These are phyloP conservation scores for Agrocybe chaxingu DNA, from an alignment of 768 basidiomycete genomes.

Conservation along the genomic window DNA sequence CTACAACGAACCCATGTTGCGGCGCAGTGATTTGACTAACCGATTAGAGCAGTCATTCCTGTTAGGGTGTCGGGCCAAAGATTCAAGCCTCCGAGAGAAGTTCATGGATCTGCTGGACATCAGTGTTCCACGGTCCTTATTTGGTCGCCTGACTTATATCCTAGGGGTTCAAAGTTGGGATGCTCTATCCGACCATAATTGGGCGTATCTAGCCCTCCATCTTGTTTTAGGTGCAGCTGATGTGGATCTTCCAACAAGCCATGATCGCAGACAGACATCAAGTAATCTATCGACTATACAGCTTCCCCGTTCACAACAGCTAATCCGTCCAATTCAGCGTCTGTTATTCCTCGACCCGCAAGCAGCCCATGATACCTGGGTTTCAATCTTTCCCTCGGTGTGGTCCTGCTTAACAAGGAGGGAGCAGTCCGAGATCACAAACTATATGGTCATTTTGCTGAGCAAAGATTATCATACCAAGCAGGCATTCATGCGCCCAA, in stretches of 20 bases:
- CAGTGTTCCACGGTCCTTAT: slow-evolving; percentile 81
- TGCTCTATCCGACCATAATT: slow-evolving; percentile 84
- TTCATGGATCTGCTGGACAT: slow-evolving; percentile 91
- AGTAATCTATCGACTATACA: slow-evolving; percentile 22
- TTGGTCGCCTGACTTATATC: slow-evolving; percentile 82
- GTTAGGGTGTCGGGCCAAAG: slow-evolving; percentile 83
- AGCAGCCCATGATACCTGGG: slow-evolving; percentile 81
- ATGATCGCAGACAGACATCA: slow-evolving; percentile 38
- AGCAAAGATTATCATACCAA: slow-evolving; percentile 92
- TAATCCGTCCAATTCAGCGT: slow-evolving; percentile 76
- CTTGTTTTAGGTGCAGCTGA: slow-evolving; percentile 72
- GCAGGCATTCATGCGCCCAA: slow-evolving; percentile 86
- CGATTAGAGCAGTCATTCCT: slow-evolving; percentile 92
- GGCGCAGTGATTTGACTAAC: slow-evolving; percentile 90
- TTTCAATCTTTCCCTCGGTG: slow-evolving; percentile 78
- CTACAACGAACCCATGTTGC: slow-evolving; percentile 81
- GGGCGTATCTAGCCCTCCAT: slow-evolving; percentile 90
- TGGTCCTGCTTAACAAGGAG: slow-evolving; percentile 85
- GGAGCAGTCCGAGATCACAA: slow-evolving; percentile 86
- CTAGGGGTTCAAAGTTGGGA: slow-evolving; percentile 96
- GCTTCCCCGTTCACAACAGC: slow-evolving; percentile 40
- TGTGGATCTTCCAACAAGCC: slow-evolving; percentile 32
- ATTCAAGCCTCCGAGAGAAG: slow-evolving; percentile 70
- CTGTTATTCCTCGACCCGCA: slow-evolving; percentile 78
- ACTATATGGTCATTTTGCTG: slow-evolving; percentile 85